These are phyloP conservation scores for Vaccinium myrtillus DNA, from an alignment of 148 eudicot species.

Conservation along the genomic window DNA sequence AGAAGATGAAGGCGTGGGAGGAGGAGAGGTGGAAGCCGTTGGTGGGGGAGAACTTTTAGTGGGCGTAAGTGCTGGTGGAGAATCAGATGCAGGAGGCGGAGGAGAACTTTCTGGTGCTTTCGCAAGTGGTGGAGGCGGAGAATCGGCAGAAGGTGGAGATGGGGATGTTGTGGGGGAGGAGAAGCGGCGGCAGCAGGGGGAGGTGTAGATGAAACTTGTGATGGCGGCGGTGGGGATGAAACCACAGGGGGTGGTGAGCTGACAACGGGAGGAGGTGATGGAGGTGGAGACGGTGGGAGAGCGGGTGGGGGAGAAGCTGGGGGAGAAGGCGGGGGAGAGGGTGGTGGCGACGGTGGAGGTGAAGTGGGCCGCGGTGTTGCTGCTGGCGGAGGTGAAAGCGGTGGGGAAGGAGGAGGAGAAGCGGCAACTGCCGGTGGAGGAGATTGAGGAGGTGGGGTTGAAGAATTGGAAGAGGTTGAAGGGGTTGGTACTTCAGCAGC, in stretches of 20 bases:
- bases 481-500: constrained; percentile 31
- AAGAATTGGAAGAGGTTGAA: constrained; percentile 20
- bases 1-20: constrained; percentile 33
- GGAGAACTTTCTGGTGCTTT: constrained; percentile 17
- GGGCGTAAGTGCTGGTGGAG: constrained; percentile 35
- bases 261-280: constrained; percentile 22
- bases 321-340: constrained; percentile 13
- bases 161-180: constrained; percentile 23
- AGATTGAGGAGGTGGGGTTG: constrained; percentile 26
- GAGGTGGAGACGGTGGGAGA: constrained; percentile 5
- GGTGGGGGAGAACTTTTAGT: constrained; percentile 38
- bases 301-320: constrained; percentile 14
- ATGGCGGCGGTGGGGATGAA: constrained; percentile 13
- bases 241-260: constrained; percentile 25
- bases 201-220: constrained; percentile 19
- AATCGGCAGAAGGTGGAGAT: constrained; percentile 21
- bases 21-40: constrained; percentile 22
- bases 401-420: constrained; percentile 18
- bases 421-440: constrained; percentile 13
- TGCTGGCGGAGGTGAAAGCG: constrained; percentile 3
- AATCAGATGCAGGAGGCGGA: constrained; percentile 31
- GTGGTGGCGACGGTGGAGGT: constrained; percentile 17
- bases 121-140: constrained; percentile 30
- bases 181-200: constrained; percentile 26
- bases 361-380: constrained; percentile 19